Percentiles rank a stretch among this genome's conserved stretches.
These are phyloP conservation scores for Malania oleifera DNA, from an alignment of 164 flowering plant species.

Conservation along the genomic window DNA sequence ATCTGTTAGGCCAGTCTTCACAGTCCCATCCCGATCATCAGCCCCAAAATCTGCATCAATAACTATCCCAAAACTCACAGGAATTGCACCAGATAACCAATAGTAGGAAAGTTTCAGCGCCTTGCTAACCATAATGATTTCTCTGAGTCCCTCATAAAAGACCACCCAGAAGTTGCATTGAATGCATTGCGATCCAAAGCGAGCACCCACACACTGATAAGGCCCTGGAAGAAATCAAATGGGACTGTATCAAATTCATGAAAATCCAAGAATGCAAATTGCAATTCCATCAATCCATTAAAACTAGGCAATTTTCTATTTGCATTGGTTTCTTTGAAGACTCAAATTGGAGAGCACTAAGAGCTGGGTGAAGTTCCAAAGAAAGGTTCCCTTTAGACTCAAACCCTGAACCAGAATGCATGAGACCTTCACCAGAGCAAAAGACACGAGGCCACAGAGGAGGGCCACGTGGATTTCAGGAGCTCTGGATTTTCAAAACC, in stretches of 20 bases:
- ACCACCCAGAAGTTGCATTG: constrained; percentile 64
- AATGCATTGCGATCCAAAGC: constrained; percentile 70
- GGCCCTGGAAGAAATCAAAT: constrained; percentile 58
- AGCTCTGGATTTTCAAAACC: constrained; percentile 72
- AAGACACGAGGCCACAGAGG: constrained; percentile 57
- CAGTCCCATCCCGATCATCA: constrained; percentile 53
- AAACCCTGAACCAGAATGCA: constrained; percentile 64
- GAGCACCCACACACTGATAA: constrained; percentile 39
- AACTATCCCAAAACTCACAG: constrained; percentile 47
- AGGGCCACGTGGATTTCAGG: constrained; percentile 71
- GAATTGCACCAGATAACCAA: constrained; percentile 50
- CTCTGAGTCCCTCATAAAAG: constrained; percentile 38
- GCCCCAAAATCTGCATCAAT: constrained; percentile 48
- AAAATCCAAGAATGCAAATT: constrained; percentile 56
- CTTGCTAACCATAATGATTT: constrained; percentile 45
- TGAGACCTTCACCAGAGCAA: constrained; percentile 49
- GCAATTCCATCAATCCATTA: constrained; percentile 52
- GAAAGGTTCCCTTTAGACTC: constrained; percentile 63
- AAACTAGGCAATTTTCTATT: constrained; percentile 64
- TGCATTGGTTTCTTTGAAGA: constrained; percentile 57
- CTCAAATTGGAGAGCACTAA: constrained; percentile 53
- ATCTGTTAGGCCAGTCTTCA: constrained; percentile 61
- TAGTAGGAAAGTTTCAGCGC: constrained; percentile 45
- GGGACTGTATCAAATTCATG: constrained; percentile 72
- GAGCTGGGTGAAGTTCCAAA: constrained; percentile 58